Evolutionary conservation across 148 eudicot genomes (phyloP).

Genomic region (Vaccinium darrowii): DNA sequence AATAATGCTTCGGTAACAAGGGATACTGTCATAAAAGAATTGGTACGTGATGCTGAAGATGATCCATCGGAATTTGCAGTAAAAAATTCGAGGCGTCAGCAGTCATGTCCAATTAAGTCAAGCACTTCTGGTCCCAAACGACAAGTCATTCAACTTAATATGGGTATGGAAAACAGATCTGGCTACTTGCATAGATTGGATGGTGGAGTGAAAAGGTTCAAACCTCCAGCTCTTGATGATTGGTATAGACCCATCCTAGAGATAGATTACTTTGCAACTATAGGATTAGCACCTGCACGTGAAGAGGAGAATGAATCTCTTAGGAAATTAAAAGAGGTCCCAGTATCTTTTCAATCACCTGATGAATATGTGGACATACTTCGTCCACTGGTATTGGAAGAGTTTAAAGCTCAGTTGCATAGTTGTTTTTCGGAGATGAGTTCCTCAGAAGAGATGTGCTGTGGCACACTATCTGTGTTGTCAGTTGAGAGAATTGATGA

Average conservation of each 20-base stretch:
- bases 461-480: constrained; percentile 81
- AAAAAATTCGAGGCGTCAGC: constrained; percentile 57
- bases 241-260: constrained; percentile 90
- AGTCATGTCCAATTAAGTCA: constrained; percentile 41
- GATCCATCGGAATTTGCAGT: constrained; percentile 63
- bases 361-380: constrained; percentile 80
- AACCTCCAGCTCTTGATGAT: constrained; percentile 80
- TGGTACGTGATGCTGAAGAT: constrained; percentile 61
- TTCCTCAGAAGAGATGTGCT: constrained; percentile 67
- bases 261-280: constrained; percentile 75
- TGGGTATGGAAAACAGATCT: constrained; percentile 54
- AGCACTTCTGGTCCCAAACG: constrained; percentile 63
- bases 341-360: constrained; percentile 75
- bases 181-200: constrained; percentile 50
- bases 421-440: constrained; percentile 77
- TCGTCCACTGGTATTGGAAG: constrained; percentile 89
- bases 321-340: constrained; percentile 74
- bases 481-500: constrained; percentile 97
- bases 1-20: constrained; percentile 28
- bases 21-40: constrained; percentile 44
- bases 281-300: constrained; percentile 64
- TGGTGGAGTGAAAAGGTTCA: constrained; percentile 57
- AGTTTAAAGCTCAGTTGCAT: constrained; percentile 88
- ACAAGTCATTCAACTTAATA: constrained; percentile 77
- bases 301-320: constrained; percentile 41